phyloP scores from a whole-genome alignment of 331 rosid genomes.

The Pyracantha coccinea region DNA sequence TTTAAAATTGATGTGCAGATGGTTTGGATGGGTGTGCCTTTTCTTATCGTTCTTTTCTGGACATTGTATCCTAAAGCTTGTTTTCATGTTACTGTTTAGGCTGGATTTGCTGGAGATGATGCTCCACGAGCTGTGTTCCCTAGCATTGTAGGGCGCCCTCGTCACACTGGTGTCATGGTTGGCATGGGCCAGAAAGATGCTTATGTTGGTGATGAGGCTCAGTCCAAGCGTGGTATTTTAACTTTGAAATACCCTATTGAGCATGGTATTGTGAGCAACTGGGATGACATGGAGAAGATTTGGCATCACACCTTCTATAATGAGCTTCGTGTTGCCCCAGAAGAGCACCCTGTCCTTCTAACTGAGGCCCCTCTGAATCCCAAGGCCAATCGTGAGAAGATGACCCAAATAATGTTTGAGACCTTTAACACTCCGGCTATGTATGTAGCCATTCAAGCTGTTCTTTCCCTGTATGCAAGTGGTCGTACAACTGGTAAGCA shows the following conservation, averaged over 20 bases:
- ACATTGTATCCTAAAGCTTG: not conserved
- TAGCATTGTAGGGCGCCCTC: conserved; percentile 98
- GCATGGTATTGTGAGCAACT: conserved; percentile 97
- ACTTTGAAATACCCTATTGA: conserved; percentile 94
- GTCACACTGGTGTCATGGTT: conserved; percentile 99
- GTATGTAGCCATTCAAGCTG: conserved; percentile 99
- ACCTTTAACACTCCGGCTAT: conserved; percentile 95
- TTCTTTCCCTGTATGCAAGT: conserved; percentile 94
- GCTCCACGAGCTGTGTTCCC: conserved; percentile 99
- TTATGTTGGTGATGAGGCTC: conserved; percentile 99
- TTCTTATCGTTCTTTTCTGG: not conserved
- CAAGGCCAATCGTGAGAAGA: conserved; percentile 96
- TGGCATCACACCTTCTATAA: conserved; percentile 99
- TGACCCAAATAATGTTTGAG: conserved; percentile 99
- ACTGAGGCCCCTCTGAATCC: conserved; percentile 99
- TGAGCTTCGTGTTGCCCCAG: conserved; percentile 99
- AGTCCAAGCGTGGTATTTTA: conserved; percentile 91
- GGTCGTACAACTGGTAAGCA: conserved; percentile 97
- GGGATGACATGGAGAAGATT: conserved; percentile 99
- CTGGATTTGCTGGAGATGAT: conserved; percentile 99
- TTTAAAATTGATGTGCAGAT: not conserved
- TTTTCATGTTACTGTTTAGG: conserved; percentile 34
- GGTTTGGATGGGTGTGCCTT: not conserved
- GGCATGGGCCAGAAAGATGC: conserved; percentile 99
- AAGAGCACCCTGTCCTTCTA: conserved; percentile 94